Conservation (phyloP, 257 asterid genomes). For the Paraleonurus japonicus region DNA sequence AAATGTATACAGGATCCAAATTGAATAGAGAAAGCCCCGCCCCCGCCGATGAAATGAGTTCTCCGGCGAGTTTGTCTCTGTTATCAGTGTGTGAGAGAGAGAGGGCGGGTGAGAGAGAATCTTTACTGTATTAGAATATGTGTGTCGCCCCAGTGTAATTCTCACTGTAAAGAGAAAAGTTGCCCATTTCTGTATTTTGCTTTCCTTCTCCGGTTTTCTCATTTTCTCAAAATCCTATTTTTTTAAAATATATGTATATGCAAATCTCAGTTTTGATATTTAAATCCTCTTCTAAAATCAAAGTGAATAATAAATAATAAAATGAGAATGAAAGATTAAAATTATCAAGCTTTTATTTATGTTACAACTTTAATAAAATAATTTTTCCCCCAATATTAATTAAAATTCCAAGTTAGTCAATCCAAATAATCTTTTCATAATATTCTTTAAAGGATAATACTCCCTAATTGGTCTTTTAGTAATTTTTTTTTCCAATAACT, state of each 20-base stretch:
- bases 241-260: not conserved
- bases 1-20: not conserved
- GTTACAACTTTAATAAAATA: too few relatives aligned
- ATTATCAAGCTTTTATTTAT: not conserved
- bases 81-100: not conserved
- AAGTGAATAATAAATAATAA: not conserved
- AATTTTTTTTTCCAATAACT: not conserved
- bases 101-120: constrained; percentile 31
- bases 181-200: constrained; percentile 12
- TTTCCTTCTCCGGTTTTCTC: not conserved
- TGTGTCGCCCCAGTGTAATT: not conserved
- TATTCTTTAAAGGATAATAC: not conserved
- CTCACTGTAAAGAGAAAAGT: constrained; percentile 7
- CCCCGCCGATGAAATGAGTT: constrained; percentile 25
- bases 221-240: not conserved
- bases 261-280: not conserved
- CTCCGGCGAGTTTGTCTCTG: constrained; percentile 26
- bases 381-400: too few relatives aligned
- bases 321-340: not conserved
- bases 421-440: not conserved
- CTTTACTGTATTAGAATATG: not conserved
- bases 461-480: not conserved
- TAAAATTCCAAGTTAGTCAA: not conserved
- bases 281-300: not conserved
- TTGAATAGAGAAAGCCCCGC: not conserved